These are phyloP conservation scores for Cynara cardunculus DNA, from an alignment of 129 eudicot species.

Conservation along the genomic window DNA sequence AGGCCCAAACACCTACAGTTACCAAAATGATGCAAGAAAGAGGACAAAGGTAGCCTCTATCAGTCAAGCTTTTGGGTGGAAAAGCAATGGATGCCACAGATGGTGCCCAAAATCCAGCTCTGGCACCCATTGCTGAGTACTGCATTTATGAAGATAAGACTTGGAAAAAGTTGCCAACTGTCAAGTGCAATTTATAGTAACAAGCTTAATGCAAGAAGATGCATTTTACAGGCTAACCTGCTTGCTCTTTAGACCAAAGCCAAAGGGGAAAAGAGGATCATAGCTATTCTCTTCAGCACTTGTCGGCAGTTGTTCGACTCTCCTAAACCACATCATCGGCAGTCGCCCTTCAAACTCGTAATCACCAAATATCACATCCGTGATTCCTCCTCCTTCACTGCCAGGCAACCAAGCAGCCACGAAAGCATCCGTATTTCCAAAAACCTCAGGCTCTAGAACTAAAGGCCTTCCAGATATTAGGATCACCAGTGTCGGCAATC, in stretches of 20 bases:
- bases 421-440: conserved; percentile 47
- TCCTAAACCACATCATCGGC: conserved; percentile 57
- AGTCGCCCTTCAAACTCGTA: conserved; percentile 45
- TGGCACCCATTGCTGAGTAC: neutral
- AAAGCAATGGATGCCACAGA: neutral
- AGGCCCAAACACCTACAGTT: neutral
- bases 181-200: neutral
- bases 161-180: neutral
- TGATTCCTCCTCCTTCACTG: conserved; percentile 58
- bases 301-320: conserved; percentile 49
- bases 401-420: conserved; percentile 79
- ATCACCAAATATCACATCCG: conserved; percentile 65
- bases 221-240: neutral
- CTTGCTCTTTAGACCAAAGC: conserved; percentile 47
- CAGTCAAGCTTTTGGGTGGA: neutral
- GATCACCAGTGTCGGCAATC: conserved; percentile 44
- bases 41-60: neutral
- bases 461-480: conserved; percentile 66
- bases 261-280: conserved; percentile 59
- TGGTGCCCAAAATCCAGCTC: neutral
- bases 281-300: conserved; percentile 24
- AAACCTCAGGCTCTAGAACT: conserved; percentile 42
- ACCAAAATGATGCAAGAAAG: neutral
- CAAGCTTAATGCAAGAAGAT: neutral
- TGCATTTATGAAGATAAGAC: neutral